phyloP scores from a whole-genome alignment of 371 early-diverging fungal genomes.

The Syncephalis fuscata region DNA sequence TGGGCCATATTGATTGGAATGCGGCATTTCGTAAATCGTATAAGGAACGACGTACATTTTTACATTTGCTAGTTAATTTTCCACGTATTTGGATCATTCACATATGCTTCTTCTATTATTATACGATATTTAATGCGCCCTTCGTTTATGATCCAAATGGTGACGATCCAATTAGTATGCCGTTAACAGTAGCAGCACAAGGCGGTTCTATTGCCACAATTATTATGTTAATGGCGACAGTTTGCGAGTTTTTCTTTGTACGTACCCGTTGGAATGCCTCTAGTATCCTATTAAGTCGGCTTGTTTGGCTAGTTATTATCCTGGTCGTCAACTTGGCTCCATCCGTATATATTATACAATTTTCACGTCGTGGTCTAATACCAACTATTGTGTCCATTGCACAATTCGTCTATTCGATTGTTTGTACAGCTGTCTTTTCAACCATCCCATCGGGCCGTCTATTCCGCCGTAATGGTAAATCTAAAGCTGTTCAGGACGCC shows the following conservation, averaged over 20 bases:
- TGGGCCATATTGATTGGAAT: slow-evolving; percentile 53
- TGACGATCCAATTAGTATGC: slow-evolving; percentile 23
- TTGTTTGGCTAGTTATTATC: slow-evolving; percentile 35
- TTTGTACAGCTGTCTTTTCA: slow-evolving; percentile 43
- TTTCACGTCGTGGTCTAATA: slow-evolving; percentile 18
- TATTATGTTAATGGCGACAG: slow-evolving; percentile 42
- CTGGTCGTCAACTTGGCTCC: slow-evolving; percentile 50
- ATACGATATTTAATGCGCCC: slow-evolving; percentile 27
- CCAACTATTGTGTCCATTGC: slow-evolving; percentile 40
- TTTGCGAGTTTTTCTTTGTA: slow-evolving; percentile 52
- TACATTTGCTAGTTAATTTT: slow-evolving; percentile 76
- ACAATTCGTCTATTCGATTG: slow-evolving; percentile 45
- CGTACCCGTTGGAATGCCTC: slow-evolving; percentile 41
- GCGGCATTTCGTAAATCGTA: slow-evolving; percentile 67
- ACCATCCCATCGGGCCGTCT: slow-evolving; percentile 48
- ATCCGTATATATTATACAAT: slow-evolving; percentile 35
- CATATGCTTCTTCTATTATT: slow-evolving; percentile 67
- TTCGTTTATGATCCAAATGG: slow-evolving; percentile 22
- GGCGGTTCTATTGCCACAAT: slow-evolving; percentile 59
- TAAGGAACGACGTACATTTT: slow-evolving; percentile 68
- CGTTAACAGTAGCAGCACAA: slow-evolving; percentile 50
- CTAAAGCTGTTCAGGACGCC: slow-evolving; percentile 12
- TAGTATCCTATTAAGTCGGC: slow-evolving; percentile 34
- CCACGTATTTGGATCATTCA: slow-evolving; percentile 79
- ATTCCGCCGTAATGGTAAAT: slow-evolving; percentile 31